Evolutionary conservation across 371 early-diverging fungal genomes (phyloP), one percentile per base, ranked within the genome.

Genomic region (Mortierella sp.): DNA sequence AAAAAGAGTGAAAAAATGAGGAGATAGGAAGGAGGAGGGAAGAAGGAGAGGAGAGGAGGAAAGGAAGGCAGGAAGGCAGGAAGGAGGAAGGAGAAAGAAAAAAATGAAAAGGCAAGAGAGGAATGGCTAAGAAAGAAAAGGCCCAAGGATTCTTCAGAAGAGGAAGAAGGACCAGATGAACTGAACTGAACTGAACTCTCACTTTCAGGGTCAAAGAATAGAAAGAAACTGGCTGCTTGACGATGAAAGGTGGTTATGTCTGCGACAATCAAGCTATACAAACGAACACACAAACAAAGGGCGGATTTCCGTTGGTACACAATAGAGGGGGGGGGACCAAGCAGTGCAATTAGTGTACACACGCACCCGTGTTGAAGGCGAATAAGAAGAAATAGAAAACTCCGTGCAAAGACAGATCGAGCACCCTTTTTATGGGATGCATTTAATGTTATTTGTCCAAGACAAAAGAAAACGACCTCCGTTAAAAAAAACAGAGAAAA

Each of bases 361-460:
- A n/a, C n/a, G n/a, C n/a, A n/a, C n/a, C n/a, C n/a, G n/a, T 26
- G 53, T 52, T 52, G 53, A 31, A 45, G 26, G 39, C n/a, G 39
- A 64, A 40, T n/a, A 64, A 64, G n/a, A 64, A 39, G 40, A 31
- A 64, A 31, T 29, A 64, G 22, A 47, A 65, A 66, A 10, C 45
- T 66, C 66, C 66, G 47, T 41, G 66, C 22, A 31, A 31, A n/a
- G 26, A 52, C 9, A 4, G 26, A 52, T 24, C 53, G 47, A 66
- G 47, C 45, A 45, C 41, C 34, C 68, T 45, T 24, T 68, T 43
- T 64, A 24, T 65, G 24, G 24, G 65, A 41, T 29, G 41, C 41
- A 43, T 29, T 39, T 65, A 41, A 65, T 43, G 65, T 6, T 40
- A 65, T 39, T 65, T 22, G 37, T 61, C 61, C 13, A 55, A 22